These are phyloP conservation scores for Morella rubra DNA, from an alignment of 306 rosid species.

Conservation along the genomic window DNA sequence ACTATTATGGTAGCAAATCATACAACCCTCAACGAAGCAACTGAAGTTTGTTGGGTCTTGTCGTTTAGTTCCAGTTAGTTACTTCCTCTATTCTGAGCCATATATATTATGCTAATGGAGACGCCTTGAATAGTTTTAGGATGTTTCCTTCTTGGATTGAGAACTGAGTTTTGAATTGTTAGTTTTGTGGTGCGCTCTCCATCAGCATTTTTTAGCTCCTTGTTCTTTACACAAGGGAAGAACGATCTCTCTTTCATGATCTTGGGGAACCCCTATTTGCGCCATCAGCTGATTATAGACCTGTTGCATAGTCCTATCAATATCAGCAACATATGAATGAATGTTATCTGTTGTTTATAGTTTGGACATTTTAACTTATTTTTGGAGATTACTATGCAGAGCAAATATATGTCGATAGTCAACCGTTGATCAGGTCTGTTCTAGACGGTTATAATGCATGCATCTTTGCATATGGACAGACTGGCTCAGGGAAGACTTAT, in stretches of 20 bases:
- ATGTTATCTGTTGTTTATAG: not conserved
- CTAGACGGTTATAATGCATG: conserved; percentile 90
- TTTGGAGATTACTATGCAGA: conserved; percentile 46
- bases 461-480: conserved; percentile 97
- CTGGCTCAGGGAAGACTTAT: conserved; percentile 97
- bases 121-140: not conserved
- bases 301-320: not conserved
- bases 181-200: not conserved
- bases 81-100: not conserved
- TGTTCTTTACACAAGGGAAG: not conserved
- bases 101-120: not conserved
- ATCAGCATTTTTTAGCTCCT: not conserved
- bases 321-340: conserved; percentile 11
- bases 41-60: not conserved
- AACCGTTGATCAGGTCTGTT: conserved; percentile 77
- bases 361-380: not conserved
- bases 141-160: not conserved
- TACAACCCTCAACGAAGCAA: not conserved
- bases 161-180: not conserved
- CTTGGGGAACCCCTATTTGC: conserved; percentile 2
- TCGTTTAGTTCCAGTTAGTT: not conserved
- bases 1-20: not conserved
- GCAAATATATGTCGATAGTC: conserved; percentile 83
- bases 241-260: conserved; percentile 17
- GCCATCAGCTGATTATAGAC: not conserved